Base-by-base conservation (phyloP, 306 rosid species). In the Rosa multiflora region DNA sequence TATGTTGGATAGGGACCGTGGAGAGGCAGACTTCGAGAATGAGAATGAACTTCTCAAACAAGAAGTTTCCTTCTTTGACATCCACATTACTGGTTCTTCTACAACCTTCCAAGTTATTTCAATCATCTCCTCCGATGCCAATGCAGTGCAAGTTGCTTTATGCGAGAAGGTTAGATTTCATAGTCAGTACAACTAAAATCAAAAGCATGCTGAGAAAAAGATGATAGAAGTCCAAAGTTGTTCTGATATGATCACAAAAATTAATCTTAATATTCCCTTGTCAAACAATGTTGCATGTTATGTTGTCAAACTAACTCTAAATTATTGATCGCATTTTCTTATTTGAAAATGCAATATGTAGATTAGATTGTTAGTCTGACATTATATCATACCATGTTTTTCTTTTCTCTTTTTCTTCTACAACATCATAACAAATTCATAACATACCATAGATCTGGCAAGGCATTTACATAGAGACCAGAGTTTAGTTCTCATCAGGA, bases 1-100 rank as follows among this genome's bases (percentile, higher is more conserved):
- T 88, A 70, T 94, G 98, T 79, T 91, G 98, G 97, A 76, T 94
- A 76, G 85, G 97, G 86, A 94, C 97, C 17, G 92, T 97, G 0
- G 93, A 94, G 86, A 92, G 97, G 79, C 98, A 94, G 80, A 89
- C 95, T 56, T 89, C 97, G 5, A 82, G 86, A 88, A 92, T 92
- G 92, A 87, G 94, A 87, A 76, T 85, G 82, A 91, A 92, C 70
- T 94, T 35, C 97, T 94, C 52, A 84, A 93, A 88, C 97, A 91
- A 89, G 97, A 94, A 81, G 97, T 91, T 72, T 87, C 92, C 46
- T 92, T 89, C 90, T 94, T 88, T 81, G 98, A 94, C 72, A 88
- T 85, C 5, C 97, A 89, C 32, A 77, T 85, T 32, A 83, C 84
- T 63, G 91, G 93, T 77, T 77, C 97, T 86, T 91, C 95, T 72